phyloP scores from a whole-genome alignment of 2,329 filamentous ascomycete genomes.

The Massarina eburnea region DNA sequence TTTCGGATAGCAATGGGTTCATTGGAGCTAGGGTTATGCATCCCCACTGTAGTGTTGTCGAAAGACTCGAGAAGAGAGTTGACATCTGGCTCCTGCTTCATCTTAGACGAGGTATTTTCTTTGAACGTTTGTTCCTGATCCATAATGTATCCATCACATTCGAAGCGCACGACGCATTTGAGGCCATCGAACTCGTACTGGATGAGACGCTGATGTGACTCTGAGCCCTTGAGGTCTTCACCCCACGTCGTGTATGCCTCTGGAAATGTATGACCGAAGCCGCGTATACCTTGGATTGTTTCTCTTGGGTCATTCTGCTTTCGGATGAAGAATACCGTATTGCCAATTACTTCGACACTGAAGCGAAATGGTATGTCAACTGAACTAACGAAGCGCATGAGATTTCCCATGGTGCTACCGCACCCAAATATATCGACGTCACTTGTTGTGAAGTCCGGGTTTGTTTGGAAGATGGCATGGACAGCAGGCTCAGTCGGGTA shows the following conservation, averaged over 20 bases:
- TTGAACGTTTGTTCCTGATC: neutral
- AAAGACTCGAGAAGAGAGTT: constrained; percentile 17
- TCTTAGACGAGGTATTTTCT: neutral
- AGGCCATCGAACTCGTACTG: constrained; percentile 60
- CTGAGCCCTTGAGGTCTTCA: constrained; percentile 54
- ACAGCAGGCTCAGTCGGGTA: constrained; percentile 57
- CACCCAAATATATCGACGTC: constrained; percentile 61
- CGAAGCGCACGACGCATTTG: constrained; percentile 57
- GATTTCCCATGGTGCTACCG: constrained; percentile 61
- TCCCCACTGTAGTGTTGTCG: constrained; percentile 9
- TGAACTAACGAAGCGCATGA: constrained; percentile 58
- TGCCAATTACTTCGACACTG: constrained; percentile 57
- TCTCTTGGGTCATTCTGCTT: constrained; percentile 63
- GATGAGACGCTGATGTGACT: constrained; percentile 64
- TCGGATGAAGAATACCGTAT: constrained; percentile 64
- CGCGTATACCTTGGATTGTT: constrained; percentile 56
- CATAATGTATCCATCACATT: constrained; percentile 59
- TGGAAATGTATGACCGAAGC: constrained; percentile 68
- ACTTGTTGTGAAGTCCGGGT: constrained; percentile 39
- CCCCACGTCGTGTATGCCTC: constrained; percentile 68
- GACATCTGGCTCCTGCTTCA: neutral
- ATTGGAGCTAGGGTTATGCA: too few relatives aligned
- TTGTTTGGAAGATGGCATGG: constrained; percentile 43
- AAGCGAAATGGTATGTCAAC: constrained; percentile 58
- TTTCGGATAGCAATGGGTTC: constrained; percentile 18